phyloP scores from a whole-genome alignment of 345 rosid genomes.

The Citrus sp. region DNA sequence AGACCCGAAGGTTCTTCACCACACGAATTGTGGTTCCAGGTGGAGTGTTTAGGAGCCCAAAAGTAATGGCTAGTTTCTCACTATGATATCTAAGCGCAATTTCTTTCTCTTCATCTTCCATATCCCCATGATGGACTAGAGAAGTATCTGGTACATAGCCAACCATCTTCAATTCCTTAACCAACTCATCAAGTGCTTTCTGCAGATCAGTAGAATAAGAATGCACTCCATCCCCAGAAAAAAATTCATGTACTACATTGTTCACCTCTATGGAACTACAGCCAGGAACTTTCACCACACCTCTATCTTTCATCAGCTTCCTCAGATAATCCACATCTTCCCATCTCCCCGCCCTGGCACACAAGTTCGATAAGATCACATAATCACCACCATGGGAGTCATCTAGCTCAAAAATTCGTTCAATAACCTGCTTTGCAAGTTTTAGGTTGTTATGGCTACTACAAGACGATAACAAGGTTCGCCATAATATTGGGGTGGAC shows the following conservation, averaged over 20 bases:
- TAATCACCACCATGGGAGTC: constrained; percentile 81
- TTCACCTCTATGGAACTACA: constrained; percentile 77
- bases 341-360: constrained; percentile 68
- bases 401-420: constrained; percentile 59
- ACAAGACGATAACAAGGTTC: constrained; percentile 76
- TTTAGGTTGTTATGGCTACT: constrained; percentile 52
- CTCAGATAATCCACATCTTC: constrained; percentile 57
- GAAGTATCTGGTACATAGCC: constrained; percentile 79
- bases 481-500: constrained; percentile 71
- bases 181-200: constrained; percentile 52
- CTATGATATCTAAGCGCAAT: constrained; percentile 72
- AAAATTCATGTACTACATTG: constrained; percentile 74
- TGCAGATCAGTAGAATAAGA: constrained; percentile 45
- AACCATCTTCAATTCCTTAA: constrained; percentile 66
- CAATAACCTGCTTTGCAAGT: constrained; percentile 52
- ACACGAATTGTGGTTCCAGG: constrained; percentile 72
- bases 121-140: constrained; percentile 55
- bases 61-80: constrained; percentile 77
- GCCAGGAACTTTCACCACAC: constrained; percentile 73
- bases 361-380: constrained; percentile 72
- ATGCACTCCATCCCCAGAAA: constrained; percentile 69
- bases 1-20: constrained; percentile 79
- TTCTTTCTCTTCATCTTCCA: constrained; percentile 68
- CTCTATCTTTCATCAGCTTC: constrained; percentile 56
- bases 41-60: constrained; percentile 69